A percentile compares a stretch with the other conserved stretches of the same genome.
Evolutionary conservation across 495 filamentous ascomycete species (phyloP).

Genomic region (Neurospora sp.): DNA sequence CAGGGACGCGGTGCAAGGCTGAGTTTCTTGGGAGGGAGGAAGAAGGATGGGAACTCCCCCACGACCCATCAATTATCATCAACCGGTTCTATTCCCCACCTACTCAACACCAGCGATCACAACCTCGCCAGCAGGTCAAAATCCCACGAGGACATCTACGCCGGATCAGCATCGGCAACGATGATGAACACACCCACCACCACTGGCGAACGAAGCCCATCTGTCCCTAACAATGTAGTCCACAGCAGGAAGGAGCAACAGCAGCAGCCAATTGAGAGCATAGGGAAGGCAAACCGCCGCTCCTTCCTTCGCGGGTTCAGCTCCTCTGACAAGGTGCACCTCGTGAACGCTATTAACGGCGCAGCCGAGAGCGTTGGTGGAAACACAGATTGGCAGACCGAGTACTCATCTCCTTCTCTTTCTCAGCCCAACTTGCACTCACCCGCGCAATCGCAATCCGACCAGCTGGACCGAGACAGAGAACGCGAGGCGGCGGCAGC

Average conservation of each 20-base stretch:
- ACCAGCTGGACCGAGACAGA: constrained; percentile 13
- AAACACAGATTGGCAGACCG: background rate
- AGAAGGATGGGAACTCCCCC: constrained; percentile 20
- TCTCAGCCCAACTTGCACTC: background rate
- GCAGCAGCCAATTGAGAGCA: background rate
- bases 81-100: constrained; percentile 15
- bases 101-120: constrained; percentile 17
- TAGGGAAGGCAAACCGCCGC: constrained; percentile 1
- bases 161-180: constrained; percentile 10
- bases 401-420: background rate
- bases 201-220: background rate
- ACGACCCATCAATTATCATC: constrained; percentile 8
- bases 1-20: constrained; percentile 35
- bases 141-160: constrained; percentile 18
- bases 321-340: background rate
- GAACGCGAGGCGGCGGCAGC: constrained; percentile 15
- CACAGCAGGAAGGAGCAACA: background rate
- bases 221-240: background rate
- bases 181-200: background rate
- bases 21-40: constrained; percentile 38
- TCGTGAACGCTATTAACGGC: background rate
- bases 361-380: background rate
- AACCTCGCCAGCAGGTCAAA: constrained; percentile 12
- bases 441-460: background rate
- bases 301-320: constrained; percentile 10